A percentile compares a stretch with the other conserved stretches of the same genome.
Evolutionary conservation across 129 eudicot genomes (phyloP).

Genomic region (carrot (Daucus carota)): DNA sequence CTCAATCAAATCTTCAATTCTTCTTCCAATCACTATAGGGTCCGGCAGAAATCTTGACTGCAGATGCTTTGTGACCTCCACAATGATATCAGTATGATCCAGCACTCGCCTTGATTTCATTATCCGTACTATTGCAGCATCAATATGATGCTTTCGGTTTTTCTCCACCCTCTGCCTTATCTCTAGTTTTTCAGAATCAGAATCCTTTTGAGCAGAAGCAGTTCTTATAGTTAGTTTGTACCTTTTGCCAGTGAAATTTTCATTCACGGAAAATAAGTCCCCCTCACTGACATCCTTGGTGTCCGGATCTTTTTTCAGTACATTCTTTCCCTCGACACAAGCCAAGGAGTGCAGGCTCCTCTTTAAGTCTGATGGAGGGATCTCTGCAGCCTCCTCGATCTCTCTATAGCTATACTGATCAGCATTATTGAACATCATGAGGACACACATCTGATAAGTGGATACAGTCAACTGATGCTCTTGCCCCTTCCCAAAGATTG

Average conservation of each 20-base stretch:
- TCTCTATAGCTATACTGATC: conserved; percentile 49
- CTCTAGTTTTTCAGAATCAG: conserved; percentile 66
- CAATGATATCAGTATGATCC: conserved; percentile 61
- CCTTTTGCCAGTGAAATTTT: conserved; percentile 57
- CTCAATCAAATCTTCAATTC: conserved; percentile 64
- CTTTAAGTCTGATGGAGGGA: conserved; percentile 55
- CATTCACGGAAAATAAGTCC: conserved; percentile 58
- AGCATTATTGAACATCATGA: conserved; percentile 59
- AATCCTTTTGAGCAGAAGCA: conserved; percentile 74
- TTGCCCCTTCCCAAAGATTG: conserved; percentile 55
- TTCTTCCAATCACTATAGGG: conserved; percentile 53
- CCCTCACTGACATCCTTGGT: conserved; percentile 62
- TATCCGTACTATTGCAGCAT: conserved; percentile 67
- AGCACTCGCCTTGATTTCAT: conserved; percentile 65
- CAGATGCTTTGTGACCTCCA: conserved; percentile 75
- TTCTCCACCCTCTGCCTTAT: conserved; percentile 67
- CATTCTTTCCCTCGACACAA: conserved; percentile 73
- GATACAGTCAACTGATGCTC: conserved; percentile 70
- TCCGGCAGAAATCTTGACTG: conserved; percentile 58
- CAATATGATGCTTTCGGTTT: conserved; percentile 73
- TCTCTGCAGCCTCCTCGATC: conserved; percentile 70
- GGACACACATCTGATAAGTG: conserved; percentile 73
- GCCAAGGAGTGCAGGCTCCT: conserved; percentile 74
- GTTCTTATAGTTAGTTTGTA: conserved; percentile 72
- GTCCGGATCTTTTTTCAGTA: conserved; percentile 63